Evolutionary conservation across 495 filamentous ascomycete genomes (phyloP), one percentile per base, ranked within the genome.

Genomic region (Xylaria scruposa): DNA sequence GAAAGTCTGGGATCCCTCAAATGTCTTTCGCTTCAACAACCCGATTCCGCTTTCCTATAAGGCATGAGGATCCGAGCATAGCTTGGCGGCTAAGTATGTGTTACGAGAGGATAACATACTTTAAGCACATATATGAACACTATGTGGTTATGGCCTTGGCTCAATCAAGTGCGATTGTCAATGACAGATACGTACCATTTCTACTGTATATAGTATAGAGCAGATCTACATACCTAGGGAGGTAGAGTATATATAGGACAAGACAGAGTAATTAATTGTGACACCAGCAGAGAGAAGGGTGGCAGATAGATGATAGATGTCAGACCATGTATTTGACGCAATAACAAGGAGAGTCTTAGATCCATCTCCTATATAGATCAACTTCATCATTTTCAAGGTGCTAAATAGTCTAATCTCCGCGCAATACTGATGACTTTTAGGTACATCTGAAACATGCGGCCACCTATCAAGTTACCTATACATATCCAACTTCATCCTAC

Each of bases 401-500:
- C 10, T 13, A n/a, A 24, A 12, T 21, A n/a, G 33, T 19, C 26
- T 31, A 36, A 13, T n/a, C 17, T 15, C 19, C 13, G 9, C 5
- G 15, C 21, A n/a, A 60, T 7, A 40, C 13, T 7, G 9, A 15
- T 5, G 33, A 38, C 2, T 36, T 49, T 60, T 38, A 36, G 3
- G n/a, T 60, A 21, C 38, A 59, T n/a, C 58, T 21, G n/a, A 60
- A 38, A 60, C 58, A 4, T 29, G 17, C n/a, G 8, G 58, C 19
- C 33, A 36, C 53, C 31, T 56, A 31, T 56, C 53, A 1, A 56
- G 26, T 21, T 8, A 17, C 15, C 19, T 38, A 60, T 60, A 38
- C 31, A 38, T 36, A 31, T 31, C 10, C 33, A 19, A 29, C 47
- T n/a, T 40, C 46, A 31, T 47, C 66, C 42, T 73, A 75, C 26